Base-by-base conservation (phyloP, 2,329 filamentous ascomycete genomes). In the Penicillium freii region DNA sequence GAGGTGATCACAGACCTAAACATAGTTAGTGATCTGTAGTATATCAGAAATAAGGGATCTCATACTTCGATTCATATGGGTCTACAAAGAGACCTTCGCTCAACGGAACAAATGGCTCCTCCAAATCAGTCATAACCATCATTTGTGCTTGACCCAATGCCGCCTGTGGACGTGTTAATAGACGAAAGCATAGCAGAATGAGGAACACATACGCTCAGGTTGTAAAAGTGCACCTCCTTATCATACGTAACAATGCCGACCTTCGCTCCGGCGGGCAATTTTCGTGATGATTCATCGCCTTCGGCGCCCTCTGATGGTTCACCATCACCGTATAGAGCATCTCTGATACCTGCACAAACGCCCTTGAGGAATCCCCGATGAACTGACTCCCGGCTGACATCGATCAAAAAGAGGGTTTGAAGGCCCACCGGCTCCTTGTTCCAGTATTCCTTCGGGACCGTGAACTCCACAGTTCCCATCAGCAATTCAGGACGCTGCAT, bases 361-460 rank as follows among this genome's bases (percentile, higher is more conserved):
- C 90, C 89, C 76, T 94, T 89, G 27, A 97, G 76, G 71, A 95
- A 96, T 0, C 93, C 93, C 71, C 92, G 91, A 71, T 93, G 95
- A 62, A 90, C 89, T 1, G 93, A 87, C 75, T 97, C 93, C 65
- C 95, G 91, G 5, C 91, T 94, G 40, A 95, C 92, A 74, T 99
- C 94, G 56, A 99, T 90, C 62, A 97, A 75, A 74, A 99, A 99
- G 11, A 99, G 79, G 84, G 89, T 96, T 58, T 88, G 87, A 67
- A 97, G 74, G 25, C 91, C 92, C 15, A 94, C 90, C 0, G 94
- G 94, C 72, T 95, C 89, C 74, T 93, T 94, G 25, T 91, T 93
- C 91, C 92, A 99, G 77, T 99, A 99, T 77, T 99, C 94, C 78
- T 97, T 97, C 17, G 94, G 94, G 15, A 99, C 95, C 59, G 94